phyloP scores from a whole-genome alignment of 306 rosid species.

The Cyamopsis tetragonoloba region DNA sequence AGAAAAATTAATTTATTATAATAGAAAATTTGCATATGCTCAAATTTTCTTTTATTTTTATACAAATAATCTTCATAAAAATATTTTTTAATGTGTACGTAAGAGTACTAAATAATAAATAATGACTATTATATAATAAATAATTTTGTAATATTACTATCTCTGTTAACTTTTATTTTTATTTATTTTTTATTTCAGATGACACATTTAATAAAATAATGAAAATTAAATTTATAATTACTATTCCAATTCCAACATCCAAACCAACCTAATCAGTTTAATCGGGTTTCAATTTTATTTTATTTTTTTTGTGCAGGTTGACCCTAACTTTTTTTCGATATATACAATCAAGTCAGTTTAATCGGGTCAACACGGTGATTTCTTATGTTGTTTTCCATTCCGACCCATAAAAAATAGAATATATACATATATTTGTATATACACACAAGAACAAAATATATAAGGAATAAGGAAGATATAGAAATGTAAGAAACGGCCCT shows the following conservation, averaged over 20 bases:
- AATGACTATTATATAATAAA: no score
- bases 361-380: background rate
- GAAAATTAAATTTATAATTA: background rate
- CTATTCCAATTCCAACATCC: background rate
- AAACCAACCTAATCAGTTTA: background rate
- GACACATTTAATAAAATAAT: no score
- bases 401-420: background rate
- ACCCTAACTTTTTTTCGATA: background rate
- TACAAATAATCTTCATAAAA: no score
- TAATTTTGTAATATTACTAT: no score
- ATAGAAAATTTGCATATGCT: no score
- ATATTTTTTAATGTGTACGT: no score
- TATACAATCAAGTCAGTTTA: background rate
- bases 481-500: slow-evolving; percentile 29
- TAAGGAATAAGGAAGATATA: background rate
- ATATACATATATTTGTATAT: background rate
- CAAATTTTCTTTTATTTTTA: no score
- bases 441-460: background rate
- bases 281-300: no score
- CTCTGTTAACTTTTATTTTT: no score
- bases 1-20: no score
- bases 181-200: no score
- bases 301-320: background rate
- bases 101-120: no score
- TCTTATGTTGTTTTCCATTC: background rate